A percentile compares a stretch with the other conserved stretches of the same genome.
Evolutionary conservation across 768 basidiomycete genomes (phyloP).

Genomic region (Neoboletus magnificus): DNA sequence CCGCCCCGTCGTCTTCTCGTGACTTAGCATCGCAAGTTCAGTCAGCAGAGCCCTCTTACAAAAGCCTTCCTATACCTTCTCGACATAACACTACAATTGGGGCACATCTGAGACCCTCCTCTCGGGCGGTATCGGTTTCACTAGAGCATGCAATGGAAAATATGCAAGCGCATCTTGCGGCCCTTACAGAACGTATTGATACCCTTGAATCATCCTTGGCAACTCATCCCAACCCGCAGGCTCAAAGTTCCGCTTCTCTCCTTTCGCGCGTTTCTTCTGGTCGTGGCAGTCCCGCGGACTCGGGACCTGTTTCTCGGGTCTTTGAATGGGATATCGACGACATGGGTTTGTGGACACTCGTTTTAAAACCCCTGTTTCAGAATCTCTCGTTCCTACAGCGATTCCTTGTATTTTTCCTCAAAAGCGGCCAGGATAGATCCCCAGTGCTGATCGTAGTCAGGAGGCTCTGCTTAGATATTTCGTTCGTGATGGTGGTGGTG

Average conservation of each 20-base stretch:
- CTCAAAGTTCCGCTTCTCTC: constrained; percentile 40
- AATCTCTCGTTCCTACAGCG: constrained; percentile 47
- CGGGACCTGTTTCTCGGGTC: constrained; percentile 20
- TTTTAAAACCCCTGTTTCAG: constrained; percentile 61
- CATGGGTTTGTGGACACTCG: constrained; percentile 78
- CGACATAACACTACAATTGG: constrained; percentile 35
- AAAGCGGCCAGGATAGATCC: constrained; percentile 52
- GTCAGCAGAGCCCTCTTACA: constrained; percentile 36
- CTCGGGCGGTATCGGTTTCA: constrained; percentile 29
- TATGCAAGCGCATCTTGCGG: constrained; percentile 78
- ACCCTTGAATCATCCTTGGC: constrained; percentile 48
- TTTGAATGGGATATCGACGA: constrained; percentile 72
- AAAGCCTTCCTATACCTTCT: constrained; percentile 32
- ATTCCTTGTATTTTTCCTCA: constrained; percentile 55
- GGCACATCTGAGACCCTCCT: constrained; percentile 40
- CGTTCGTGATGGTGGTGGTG: constrained; percentile 67
- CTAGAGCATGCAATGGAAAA: constrained; percentile 78
- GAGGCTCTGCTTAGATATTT: constrained; percentile 73
- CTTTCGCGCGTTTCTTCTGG: constrained; percentile 40
- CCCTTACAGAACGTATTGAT: constrained; percentile 81
- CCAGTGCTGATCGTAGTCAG: constrained; percentile 67
- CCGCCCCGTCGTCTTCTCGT: constrained; percentile 38
- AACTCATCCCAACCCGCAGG: constrained; percentile 25
- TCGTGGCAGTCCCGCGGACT: constrained; percentile 42
- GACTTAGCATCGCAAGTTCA: constrained; percentile 38